Base-by-base conservation (phyloP, 176 grass and related monocot species). In the Lolium perenne region DNA sequence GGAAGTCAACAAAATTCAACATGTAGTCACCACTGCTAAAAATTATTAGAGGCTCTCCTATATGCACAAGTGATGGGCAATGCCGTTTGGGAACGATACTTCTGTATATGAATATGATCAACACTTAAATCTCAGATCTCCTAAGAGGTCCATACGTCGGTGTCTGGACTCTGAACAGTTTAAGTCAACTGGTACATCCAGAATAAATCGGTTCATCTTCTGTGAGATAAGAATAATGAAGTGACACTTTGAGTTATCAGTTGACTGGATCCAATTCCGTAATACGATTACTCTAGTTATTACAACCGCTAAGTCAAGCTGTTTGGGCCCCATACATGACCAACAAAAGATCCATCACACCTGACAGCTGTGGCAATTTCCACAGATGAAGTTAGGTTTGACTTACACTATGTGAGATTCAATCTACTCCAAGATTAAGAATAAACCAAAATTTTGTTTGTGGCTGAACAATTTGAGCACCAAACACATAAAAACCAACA, bases 1-100 rank as follows among this genome's bases (percentile, higher is more conserved):
- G 1, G 13, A 71, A 70, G 23, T 70, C 40, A 58, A 77, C 46
- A 10, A 60, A 68, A 61, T 60, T 90, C 13, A 82, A 69, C 38
- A 60, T 26, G 12, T 55, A 23, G 41, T 61, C 51, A 25, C 22
- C 21, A 12, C n/a, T 25, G 59, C 59, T 25, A 25, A 62, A 23
- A 62, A 25, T 25, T 11, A 63, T 26, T 25, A 26, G 60, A 26
- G 22, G 21, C 22, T 26, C 22, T 26, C 8, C n/a, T 61, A 1
- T 4, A 25, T 63, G 10, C 25, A 73, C 71, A 73, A 74, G 67
- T n/a, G 45, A 74, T 26, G 1, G 43, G 64, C 47, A 46, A 8
- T 40, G 60, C 11, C 6, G 1, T 48, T 38, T 82, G 26, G 74
- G 21, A 87, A 66, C 13, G 7, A 17, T 1, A 81, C 53, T 21